Evolutionary conservation across 176 grass and related monocot species (phyloP), one percentile per base, ranked within the genome.

Genomic region (Rhynchospora pubera): DNA sequence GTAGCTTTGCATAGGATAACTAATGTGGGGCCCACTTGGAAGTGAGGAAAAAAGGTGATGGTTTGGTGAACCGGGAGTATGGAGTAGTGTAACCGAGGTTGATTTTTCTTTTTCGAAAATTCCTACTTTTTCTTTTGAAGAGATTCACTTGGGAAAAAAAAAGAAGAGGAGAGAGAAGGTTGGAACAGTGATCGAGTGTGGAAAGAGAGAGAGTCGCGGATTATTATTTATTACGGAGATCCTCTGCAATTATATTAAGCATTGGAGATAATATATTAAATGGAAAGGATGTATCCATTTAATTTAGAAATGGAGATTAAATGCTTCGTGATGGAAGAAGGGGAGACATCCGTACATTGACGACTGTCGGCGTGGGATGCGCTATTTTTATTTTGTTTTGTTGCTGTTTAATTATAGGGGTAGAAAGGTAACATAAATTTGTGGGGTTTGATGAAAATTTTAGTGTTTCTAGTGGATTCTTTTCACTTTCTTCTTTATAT

Each of bases 271-370:
- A 76, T 76, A 48, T 74, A 51, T 51, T 51, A 14, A 28, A 76
- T 1, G 52, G 72, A 28, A 55, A 64, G 79, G 79, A 66, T 14
- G 0, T 28, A 11, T 82, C 58, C 79, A 66, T 61, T 81, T 18
- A 23, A 12, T 22, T 12, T 30, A 26, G 8, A 65, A 81, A 65
- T 81, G 59, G 79, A 81, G 79, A 63, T 22, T 72, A 12, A 50
- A 24, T 7, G 7, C 9, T 50, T 15, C 13, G 21, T 51, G 69
- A 79, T 18, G 5, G 47, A 19, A 11, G 50, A 13, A 3, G 11
- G 23, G 86, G 93, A 53, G 81, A 89, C 85, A 85, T 89, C 91
- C 93, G 93, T 97, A 97, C 91, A 65, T 88, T 88, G 91, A 93
- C 89, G 89, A 62, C 78, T 91, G 93, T 89, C 85, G 93, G 85